A percentile compares a stretch with the other conserved stretches of the same genome.
Conservation (phyloP, 2,329 filamentous ascomycete genomes). For the Xylariaceae sp. region DNA sequence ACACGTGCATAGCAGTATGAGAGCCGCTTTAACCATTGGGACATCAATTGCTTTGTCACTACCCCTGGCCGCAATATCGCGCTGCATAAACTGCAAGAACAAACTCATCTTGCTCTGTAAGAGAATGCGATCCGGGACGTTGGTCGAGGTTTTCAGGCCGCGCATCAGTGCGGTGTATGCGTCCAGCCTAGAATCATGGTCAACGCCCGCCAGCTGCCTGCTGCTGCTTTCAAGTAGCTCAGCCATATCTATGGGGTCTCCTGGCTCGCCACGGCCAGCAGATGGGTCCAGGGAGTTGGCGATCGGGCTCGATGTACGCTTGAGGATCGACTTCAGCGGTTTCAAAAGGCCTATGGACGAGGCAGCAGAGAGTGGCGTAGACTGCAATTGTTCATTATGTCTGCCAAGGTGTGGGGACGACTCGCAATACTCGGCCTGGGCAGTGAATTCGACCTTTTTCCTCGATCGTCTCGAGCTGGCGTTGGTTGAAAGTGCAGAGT, state of each 20-base stretch:
- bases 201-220: slow-evolving; percentile 70
- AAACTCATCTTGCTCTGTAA: slow-evolving; percentile 70
- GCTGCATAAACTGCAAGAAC: slow-evolving; percentile 74
- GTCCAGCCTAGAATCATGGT: slow-evolving; percentile 70
- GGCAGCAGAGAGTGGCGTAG: slow-evolving; percentile 39
- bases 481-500: slow-evolving; percentile 39
- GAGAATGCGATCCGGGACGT: slow-evolving; percentile 68
- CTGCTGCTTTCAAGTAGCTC: slow-evolving; percentile 82
- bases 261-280: slow-evolving; percentile 38
- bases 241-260: slow-evolving; percentile 52
- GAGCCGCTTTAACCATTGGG: slow-evolving; percentile 68
- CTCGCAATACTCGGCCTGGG: slow-evolving; percentile 52
- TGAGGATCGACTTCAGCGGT: slow-evolving; percentile 68
- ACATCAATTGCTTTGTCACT: slow-evolving; percentile 54
- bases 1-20: slow-evolving; percentile 72
- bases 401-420: slow-evolving; percentile 42
- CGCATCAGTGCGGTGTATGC: slow-evolving; percentile 77
- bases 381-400: slow-evolving; percentile 33
- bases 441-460: slow-evolving; percentile 55
- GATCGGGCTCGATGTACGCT: slow-evolving; percentile 48
- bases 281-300: slow-evolving; percentile 42
- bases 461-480: slow-evolving; percentile 41
- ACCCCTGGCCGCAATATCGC: slow-evolving; percentile 66
- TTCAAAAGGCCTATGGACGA: slow-evolving; percentile 37
- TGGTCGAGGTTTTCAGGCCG: slow-evolving; percentile 74